Evolutionary conservation across 768 basidiomycete genomes (phyloP), one percentile per base, ranked within the genome.

Genomic region (Russula sp.): DNA sequence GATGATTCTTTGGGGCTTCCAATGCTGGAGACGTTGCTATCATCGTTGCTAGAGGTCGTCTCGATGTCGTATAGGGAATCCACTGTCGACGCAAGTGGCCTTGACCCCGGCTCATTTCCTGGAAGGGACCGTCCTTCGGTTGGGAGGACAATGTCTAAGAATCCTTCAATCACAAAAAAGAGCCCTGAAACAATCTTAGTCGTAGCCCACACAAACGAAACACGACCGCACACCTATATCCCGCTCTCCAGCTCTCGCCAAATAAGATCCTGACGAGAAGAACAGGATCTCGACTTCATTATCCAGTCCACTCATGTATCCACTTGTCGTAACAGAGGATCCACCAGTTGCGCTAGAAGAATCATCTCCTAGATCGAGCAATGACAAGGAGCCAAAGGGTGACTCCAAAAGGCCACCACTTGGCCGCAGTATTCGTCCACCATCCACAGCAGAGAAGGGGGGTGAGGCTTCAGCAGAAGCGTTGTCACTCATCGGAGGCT

Each of bases 241-340:
- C 58, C 83, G 76, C 72, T 99, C 95, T 45, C 94, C 96, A 7
- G 94, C 90, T 67, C 85, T 90, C 25, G 90, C 94, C 22, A 98
- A 75, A 2, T 84, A 84, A 5, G 87, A 86, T 1, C 95, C 97
- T 54, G 90, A 87, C 45, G 90, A 80, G 74, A 93, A 98, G 73
- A 87, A 98, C 36, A 98, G 72, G 55, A 99, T 96, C 72, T 99
- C 97, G 1, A 98, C 91, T 70, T 97, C 92, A 59, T 98, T 98
- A 70, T 97, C 94, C 14, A 99, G 76, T 20, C 93, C 95, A 67
- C 80, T 86, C 76, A 92, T 80, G 66, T 87, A 84, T 20, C 72
- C 82, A 29, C 73, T 70, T 18, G 78, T 75, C 14, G 77, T 78
- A 34, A 75, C 72, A 35, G 75, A 75, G 16, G 86, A 85, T 45